Evolutionary conservation across 2,329 filamentous ascomycete species (phyloP).

Genomic region (Claviceps sp.): DNA sequence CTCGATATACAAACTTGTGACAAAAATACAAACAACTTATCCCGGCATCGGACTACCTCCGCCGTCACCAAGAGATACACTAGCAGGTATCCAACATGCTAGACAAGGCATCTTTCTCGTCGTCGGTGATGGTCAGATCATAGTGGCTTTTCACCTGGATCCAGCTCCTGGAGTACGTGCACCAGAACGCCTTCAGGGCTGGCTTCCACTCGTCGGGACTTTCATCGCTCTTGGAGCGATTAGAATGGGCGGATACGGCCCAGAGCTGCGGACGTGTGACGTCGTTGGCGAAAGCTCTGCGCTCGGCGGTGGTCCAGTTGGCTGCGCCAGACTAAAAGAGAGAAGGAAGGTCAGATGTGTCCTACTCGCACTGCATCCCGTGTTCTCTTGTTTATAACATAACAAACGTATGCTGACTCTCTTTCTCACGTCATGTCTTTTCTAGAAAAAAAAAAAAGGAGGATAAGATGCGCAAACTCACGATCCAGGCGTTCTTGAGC

Average conservation of each 20-base stretch:
- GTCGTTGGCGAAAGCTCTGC: constrained; percentile 65
- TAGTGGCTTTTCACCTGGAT: constrained; percentile 67
- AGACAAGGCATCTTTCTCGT: constrained; percentile 56
- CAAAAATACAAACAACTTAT: background rate
- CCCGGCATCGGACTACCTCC: too few relatives aligned
- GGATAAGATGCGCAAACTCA: constrained; percentile 19
- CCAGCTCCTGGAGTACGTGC: constrained; percentile 67
- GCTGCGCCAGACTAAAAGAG: constrained; percentile 50
- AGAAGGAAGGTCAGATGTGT: background rate
- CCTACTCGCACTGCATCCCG: too few relatives aligned
- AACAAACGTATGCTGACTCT: background rate
- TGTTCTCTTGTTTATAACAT: too few relatives aligned
- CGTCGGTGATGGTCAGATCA: constrained; percentile 50
- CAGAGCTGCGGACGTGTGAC: constrained; percentile 61
- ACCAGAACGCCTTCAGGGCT: constrained; percentile 53
- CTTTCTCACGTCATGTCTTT: background rate
- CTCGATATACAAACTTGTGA: too few relatives aligned
- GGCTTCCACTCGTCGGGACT: constrained; percentile 70
- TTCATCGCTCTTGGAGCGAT: constrained; percentile 58
- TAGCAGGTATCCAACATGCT: constrained; percentile 24
- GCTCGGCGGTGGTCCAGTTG: constrained; percentile 53
- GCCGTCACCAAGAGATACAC: background rate
- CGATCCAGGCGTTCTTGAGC: constrained; percentile 67
- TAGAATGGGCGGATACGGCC: constrained; percentile 67
- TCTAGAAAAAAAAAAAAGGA: background rate